Evolutionary conservation across 2,329 filamentous ascomycete species (phyloP).

Genomic region (Colletotrichum sp.): DNA sequence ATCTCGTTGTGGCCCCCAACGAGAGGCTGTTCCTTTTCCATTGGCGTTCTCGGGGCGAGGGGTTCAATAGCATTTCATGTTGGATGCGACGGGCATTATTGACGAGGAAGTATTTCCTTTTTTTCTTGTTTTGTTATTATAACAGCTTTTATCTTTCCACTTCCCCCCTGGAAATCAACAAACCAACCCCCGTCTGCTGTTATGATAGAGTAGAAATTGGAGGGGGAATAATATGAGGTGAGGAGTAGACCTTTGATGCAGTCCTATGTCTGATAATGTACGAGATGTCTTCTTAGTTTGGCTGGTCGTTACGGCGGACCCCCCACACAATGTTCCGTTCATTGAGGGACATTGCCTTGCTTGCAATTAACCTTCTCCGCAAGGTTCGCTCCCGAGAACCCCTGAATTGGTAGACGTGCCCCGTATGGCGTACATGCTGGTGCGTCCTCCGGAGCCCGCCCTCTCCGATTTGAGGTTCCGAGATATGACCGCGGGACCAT

Average conservation of each 20-base stretch:
- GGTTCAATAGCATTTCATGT: background rate
- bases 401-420: too few species aligned
- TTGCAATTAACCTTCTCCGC: too few species aligned
- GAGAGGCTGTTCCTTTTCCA: background rate
- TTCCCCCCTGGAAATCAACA: background rate
- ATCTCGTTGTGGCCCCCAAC: background rate
- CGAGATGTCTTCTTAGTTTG: background rate
- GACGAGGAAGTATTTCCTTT: background rate
- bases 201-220: background rate
- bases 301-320: too few species aligned
- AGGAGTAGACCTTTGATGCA: fast-evolving
- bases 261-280: fast-evolving
- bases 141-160: background rate
- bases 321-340: too few species aligned
- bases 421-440: too few species aligned
- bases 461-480: too few species aligned
- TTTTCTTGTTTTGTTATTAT: background rate
- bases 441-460: too few species aligned
- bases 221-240: background rate
- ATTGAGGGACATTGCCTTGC: too few species aligned
- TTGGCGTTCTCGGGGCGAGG: background rate
- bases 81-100: background rate
- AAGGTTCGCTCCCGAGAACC: too few species aligned
- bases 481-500: too few species aligned
- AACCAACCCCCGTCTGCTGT: background rate